Evolutionary conservation across 2,329 filamentous ascomycete genomes (phyloP), one percentile per base, ranked within the genome.

Genomic region (Ophidiomyces ophidiicola): DNA sequence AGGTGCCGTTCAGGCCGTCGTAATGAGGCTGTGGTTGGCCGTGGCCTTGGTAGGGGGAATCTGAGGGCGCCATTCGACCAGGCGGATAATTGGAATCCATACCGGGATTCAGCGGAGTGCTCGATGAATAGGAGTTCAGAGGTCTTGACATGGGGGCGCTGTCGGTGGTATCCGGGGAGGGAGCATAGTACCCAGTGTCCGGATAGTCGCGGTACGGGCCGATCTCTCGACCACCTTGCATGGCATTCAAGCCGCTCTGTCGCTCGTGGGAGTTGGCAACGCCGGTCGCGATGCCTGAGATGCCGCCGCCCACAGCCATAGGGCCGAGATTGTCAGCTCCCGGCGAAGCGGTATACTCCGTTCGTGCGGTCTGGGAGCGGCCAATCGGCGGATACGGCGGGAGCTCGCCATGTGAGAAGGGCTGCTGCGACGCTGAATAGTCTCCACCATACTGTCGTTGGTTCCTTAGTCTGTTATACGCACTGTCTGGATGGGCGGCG

Each of bases 271-370:
- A 25, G 19, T 69, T 76, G 35, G 79, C 78, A 34, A 81, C 72
- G 40, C 66, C 73, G 50, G 77, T 68, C 26, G 80, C 78, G 44
- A 82, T 74, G 39, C 77, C 78, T 20, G 77, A 68, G 58, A 84
- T 76, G 41, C 77, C 79, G 49, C 41, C 44, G 10, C 37, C 44
- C n/a, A 77, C 69, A 58, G 79, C 74, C 26, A 65, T 58, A 35
- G 74, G 66, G 44, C 78, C 69, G 47, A 79, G 74, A 55, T 83
- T 82, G 60, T 84, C 78, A 44, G 74, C 69, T 23, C 74, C 78
- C 1, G 76, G 74, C 1, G 76, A 80, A 18, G 65, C 60, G 30
- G 56, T 62, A 41, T 52, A 60, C 44, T 52, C 50, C 5, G 59
- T 59, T 20, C 56, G 56, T 21, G 53, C 50, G 6, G 56, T 52